Conservation (phyloP, 2,329 filamentous ascomycete species). For the Botrytis aclada region DNA sequence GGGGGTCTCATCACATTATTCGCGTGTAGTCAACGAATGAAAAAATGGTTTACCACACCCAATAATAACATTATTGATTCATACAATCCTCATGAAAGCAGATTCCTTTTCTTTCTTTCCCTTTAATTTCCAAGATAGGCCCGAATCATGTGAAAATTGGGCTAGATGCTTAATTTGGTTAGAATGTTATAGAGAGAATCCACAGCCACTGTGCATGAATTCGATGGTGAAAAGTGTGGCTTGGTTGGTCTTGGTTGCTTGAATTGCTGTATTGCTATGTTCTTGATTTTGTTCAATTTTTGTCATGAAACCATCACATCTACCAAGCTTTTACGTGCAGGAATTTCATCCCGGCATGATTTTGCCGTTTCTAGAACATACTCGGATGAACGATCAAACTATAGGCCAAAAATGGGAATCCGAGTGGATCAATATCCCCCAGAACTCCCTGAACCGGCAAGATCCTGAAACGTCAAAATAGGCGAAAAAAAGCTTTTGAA, state of each 20-base stretch:
- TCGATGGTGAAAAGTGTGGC: neutral
- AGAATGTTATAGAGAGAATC: neutral
- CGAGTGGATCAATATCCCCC: neutral
- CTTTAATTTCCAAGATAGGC: neutral
- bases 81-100: neutral
- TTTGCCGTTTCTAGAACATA: neutral
- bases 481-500: neutral
- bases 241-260: neutral
- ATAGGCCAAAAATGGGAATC: neutral
- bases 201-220: constrained; percentile 5
- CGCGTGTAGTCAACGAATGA: neutral
- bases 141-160: neutral
- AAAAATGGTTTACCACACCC: neutral
- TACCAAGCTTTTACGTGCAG: neutral
- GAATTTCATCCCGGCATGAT: neutral
- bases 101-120: neutral
- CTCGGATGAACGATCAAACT: neutral
- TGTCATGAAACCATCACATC: neutral
- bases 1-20: neutral
- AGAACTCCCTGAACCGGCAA: neutral
- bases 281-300: neutral
- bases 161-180: neutral
- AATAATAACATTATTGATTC: neutral
- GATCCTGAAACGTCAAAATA: constrained; percentile 1
- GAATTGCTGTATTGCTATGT: neutral